Conservation (phyloP, 352 stramenopile species). For the Vaucheria bursata region DNA sequence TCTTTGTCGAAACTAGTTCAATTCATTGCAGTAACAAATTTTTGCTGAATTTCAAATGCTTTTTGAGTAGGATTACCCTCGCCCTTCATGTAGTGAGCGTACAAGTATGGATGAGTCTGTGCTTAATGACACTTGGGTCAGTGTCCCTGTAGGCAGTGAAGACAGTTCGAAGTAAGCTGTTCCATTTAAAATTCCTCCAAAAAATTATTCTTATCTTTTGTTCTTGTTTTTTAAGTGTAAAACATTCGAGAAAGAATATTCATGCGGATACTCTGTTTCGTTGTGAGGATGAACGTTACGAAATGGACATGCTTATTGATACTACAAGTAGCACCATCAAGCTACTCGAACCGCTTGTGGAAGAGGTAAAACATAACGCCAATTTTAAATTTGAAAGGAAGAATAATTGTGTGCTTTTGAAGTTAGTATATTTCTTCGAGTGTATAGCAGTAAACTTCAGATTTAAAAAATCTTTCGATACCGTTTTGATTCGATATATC, state of each 20-base stretch:
- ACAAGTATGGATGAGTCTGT: conserved; percentile 59
- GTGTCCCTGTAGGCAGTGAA: conserved; percentile 92
- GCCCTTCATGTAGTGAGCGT: conserved; percentile 87
- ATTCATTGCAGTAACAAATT: conserved; percentile 54
- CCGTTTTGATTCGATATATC: no score
- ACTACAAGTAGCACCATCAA: conserved; percentile 87
- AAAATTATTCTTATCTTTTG: not conserved
- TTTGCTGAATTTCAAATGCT: conserved; percentile 57
- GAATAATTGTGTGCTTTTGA: no score
- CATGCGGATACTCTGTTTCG: conserved; percentile 49
- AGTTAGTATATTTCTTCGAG: no score
- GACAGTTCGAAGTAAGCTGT: conserved; percentile 89
- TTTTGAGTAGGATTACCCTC: conserved; percentile 74
- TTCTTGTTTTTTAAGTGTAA: no score
- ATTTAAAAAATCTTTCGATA: no score
- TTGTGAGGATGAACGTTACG: conserved; percentile 95
- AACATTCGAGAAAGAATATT: not conserved
- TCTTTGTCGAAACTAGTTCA: not conserved
- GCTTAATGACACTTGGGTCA: conserved; percentile 81
- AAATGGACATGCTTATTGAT: conserved; percentile 93
- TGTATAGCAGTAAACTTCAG: no score
- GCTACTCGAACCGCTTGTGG: conserved; percentile 83
- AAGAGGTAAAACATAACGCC: no score
- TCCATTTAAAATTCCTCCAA: no score
- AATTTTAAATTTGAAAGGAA: no score